Evolutionary conservation across 176 grass and related monocot species (phyloP).

Genomic region (Rhipidocladum racemiflorum): DNA sequence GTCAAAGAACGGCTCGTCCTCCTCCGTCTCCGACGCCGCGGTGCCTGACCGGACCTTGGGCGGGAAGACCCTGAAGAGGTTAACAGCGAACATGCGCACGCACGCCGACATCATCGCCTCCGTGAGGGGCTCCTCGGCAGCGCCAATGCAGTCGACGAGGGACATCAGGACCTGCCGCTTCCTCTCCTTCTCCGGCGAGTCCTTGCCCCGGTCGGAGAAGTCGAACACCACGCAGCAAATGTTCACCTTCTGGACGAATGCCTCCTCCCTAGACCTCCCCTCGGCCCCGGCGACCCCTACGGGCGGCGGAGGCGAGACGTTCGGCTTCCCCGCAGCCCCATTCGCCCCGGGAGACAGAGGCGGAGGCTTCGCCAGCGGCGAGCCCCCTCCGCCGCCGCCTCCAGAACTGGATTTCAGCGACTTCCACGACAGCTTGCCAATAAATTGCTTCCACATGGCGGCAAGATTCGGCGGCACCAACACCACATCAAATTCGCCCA

Average conservation of each 20-base stretch:
- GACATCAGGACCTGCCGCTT: slow-evolving; percentile 84
- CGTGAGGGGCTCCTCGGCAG: slow-evolving; percentile 62
- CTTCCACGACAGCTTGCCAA: slow-evolving; percentile 82
- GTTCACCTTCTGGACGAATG: slow-evolving; percentile 82
- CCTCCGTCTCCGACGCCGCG: slow-evolving; percentile 58
- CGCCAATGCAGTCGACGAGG: slow-evolving; percentile 58
- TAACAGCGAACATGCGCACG: slow-evolving; percentile 71
- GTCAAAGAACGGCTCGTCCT: slow-evolving; percentile 88
- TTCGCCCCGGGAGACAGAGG: slow-evolving; percentile 19
- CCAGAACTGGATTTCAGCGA: slow-evolving; percentile 54
- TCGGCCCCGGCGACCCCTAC: slow-evolving; percentile 20
- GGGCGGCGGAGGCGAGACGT: slow-evolving; percentile 17
- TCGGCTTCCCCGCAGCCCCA: slow-evolving; percentile 32
- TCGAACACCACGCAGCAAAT: slow-evolving; percentile 75
- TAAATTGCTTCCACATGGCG: slow-evolving; percentile 95
- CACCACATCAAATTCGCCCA: slow-evolving; percentile 33
- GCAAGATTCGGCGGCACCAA: slow-evolving; percentile 40
- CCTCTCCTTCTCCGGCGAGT: slow-evolving; percentile 80
- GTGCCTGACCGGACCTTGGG: slow-evolving; percentile 54
- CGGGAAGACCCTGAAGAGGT: slow-evolving; percentile 93
- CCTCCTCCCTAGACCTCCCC: slow-evolving; percentile 53
- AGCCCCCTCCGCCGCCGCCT: slow-evolving; percentile 27
- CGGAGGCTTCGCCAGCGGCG: slow-evolving; percentile 33
- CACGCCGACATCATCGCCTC: slow-evolving; percentile 72
- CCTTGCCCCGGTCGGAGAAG: slow-evolving; percentile 84